phyloP scores from a whole-genome alignment of 371 early-diverging fungal species.

The Mortierella sp. region DNA sequence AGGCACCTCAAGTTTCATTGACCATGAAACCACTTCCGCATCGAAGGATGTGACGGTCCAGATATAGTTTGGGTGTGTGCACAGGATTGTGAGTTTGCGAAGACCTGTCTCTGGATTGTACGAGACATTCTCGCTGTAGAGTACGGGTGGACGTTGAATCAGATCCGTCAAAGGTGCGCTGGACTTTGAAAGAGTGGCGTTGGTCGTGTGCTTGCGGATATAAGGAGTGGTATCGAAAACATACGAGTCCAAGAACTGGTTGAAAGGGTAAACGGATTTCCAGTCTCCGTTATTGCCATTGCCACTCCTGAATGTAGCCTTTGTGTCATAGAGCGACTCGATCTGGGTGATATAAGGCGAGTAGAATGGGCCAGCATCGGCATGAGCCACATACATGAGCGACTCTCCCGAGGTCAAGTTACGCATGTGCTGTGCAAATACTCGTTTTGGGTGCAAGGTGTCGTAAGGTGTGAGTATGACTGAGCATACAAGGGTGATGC shows the following conservation, averaged over 20 bases:
- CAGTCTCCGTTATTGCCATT: slow-evolving; percentile 64
- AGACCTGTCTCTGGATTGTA: slow-evolving; percentile 64
- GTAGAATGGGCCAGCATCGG: slow-evolving; percentile 74
- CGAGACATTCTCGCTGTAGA: slow-evolving; percentile 59
- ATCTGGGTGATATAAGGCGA: slow-evolving; percentile 59
- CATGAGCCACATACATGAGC: slow-evolving; percentile 68
- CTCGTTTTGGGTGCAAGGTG: slow-evolving; percentile 72
- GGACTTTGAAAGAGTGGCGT: slow-evolving; percentile 43
- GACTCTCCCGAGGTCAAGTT: slow-evolving; percentile 74
- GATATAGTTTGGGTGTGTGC: slow-evolving; percentile 68
- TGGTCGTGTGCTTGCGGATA: slow-evolving; percentile 52
- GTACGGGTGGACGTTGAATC: slow-evolving; percentile 57
- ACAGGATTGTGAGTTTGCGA: slow-evolving; percentile 65
- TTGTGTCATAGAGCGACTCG: slow-evolving; percentile 58
- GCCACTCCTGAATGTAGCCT: slow-evolving; percentile 54
- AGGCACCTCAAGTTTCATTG: slow-evolving; percentile 62
- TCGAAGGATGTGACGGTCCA: slow-evolving; percentile 79
- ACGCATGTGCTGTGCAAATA: slow-evolving; percentile 73
- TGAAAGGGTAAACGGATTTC: slow-evolving; percentile 77
- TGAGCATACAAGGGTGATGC: slow-evolving; percentile 43
- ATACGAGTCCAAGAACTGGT: slow-evolving; percentile 74
- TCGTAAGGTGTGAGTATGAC: slow-evolving; percentile 65
- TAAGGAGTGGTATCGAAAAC: slow-evolving; percentile 68
- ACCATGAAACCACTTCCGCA: slow-evolving; percentile 73
- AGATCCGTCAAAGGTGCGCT: slow-evolving; percentile 31